These are phyloP conservation scores for Xylaria flabelliformis DNA, from an alignment of 495 filamentous ascomycete species.

Conservation along the genomic window DNA sequence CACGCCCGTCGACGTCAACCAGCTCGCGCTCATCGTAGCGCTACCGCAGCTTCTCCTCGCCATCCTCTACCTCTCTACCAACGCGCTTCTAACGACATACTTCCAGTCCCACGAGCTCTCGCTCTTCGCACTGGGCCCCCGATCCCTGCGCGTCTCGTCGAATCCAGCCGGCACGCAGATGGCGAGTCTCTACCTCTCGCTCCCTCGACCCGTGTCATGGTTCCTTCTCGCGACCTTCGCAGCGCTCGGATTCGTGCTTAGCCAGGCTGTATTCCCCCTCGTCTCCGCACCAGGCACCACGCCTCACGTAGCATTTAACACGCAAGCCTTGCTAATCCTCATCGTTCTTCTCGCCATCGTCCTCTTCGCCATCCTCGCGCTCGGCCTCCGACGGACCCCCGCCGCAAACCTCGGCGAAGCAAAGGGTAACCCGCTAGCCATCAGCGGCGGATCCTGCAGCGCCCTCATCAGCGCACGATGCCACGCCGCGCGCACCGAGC, in stretches of 20 bases:
- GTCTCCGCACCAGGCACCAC: conserved; percentile 10
- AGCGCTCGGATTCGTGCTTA: conserved; percentile 45
- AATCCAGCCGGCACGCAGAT: conserved; percentile 43
- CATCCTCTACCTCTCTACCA: conserved; percentile 47
- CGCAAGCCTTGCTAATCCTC: conserved; percentile 43
- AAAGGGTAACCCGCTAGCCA: conserved; percentile 42
- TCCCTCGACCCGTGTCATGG: conserved; percentile 49
- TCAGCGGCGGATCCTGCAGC: conserved; percentile 47
- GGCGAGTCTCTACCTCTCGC: conserved; percentile 48
- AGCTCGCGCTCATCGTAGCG: conserved; percentile 40
- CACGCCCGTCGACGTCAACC: conserved; percentile 28
- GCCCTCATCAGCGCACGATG: conserved; percentile 53
- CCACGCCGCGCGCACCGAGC: conserved; percentile 35
- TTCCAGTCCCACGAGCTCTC: conserved; percentile 53
- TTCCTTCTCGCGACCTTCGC: conserved; percentile 45
- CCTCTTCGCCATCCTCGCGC: conserved; percentile 35
- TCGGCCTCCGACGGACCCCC: conserved; percentile 43
- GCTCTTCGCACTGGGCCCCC: conserved; percentile 43
- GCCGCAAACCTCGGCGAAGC: conserved; percentile 32
- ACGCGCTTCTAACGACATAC: conserved; percentile 49
- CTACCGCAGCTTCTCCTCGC: conserved; percentile 51
- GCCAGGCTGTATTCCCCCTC: conserved; percentile 45
- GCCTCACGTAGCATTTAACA: conserved; percentile 40
- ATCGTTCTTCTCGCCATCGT: conserved; percentile 44
- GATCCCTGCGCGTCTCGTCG: conserved; percentile 47